Percentiles rank a stretch among this genome's conserved stretches.
Evolutionary conservation across 176 grass and related monocot species (phyloP).

Genomic region (Leersia perrieri): DNA sequence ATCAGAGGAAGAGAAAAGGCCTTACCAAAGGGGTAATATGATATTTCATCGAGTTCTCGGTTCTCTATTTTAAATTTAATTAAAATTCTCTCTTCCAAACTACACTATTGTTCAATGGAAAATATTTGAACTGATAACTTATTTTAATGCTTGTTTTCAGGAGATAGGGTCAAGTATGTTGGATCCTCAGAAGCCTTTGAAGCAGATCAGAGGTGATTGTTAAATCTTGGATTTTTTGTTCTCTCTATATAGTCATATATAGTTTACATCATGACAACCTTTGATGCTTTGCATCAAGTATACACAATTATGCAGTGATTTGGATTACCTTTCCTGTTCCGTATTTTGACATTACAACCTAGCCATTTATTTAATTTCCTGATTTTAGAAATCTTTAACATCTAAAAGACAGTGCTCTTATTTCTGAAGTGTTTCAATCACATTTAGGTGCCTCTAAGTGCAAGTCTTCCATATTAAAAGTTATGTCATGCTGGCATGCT

Average conservation of each 20-base stretch:
- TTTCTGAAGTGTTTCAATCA: background rate
- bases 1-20: constrained; percentile 60
- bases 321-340: background rate
- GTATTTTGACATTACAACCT: background rate
- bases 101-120: background rate
- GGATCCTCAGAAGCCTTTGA: constrained; percentile 40
- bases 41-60: background rate
- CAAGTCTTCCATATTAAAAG: background rate
- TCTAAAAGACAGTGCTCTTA: background rate
- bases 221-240: constrained; percentile 24
- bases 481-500: background rate
- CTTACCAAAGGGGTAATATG: constrained; percentile 66
- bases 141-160: constrained; percentile 52
- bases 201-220: constrained; percentile 64
- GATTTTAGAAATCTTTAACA: background rate
- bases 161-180: constrained; percentile 84
- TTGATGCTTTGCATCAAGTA: background rate
- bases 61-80: background rate
- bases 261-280: constrained; percentile 13
- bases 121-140: background rate
- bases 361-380: background rate
- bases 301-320: background rate
- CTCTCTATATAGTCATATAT: constrained; percentile 3
- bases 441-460: background rate
- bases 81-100: background rate